These are phyloP conservation scores for Graphilbum fragrans DNA, from an alignment of 2,329 filamentous ascomycete species.

Conservation along the genomic window DNA sequence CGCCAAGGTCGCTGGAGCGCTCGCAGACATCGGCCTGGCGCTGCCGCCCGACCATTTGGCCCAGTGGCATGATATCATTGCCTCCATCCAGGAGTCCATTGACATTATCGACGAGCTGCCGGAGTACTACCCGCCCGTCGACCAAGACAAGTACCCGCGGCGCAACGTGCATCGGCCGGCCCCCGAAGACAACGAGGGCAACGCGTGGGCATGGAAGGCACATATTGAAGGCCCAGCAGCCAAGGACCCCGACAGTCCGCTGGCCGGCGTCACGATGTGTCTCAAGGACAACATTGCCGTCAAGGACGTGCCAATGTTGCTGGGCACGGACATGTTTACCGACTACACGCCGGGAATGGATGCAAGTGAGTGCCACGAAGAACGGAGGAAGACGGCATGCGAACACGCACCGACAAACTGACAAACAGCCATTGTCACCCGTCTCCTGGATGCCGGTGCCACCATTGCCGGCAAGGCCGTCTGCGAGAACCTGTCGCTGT, in stretches of 20 bases:
- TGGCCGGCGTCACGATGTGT: too few relatives aligned
- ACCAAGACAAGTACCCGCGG: constrained; percentile 1
- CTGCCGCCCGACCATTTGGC: not conserved
- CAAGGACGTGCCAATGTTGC: constrained; percentile 41
- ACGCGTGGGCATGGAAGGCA: constrained; percentile 21
- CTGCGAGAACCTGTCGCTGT: constrained; percentile 55
- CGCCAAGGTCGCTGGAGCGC: too few relatives aligned
- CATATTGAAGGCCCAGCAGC: too few relatives aligned
- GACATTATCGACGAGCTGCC: constrained; percentile 11
- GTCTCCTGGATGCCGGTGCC: constrained; percentile 46
- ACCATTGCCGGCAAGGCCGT: constrained; percentile 61
- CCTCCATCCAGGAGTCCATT: not conserved
- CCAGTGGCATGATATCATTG: not conserved
- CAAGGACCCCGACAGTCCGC: too few relatives aligned
- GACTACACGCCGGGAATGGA: constrained; percentile 45
- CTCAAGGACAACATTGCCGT: constrained; percentile 68
- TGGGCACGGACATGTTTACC: constrained; percentile 36
- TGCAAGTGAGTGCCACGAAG: too few relatives aligned
- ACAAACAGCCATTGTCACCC: constrained; percentile 15
- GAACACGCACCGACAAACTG: too few relatives aligned
- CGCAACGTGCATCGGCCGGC: constrained; percentile 13
- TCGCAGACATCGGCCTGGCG: too few relatives aligned
- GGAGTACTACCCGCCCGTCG: constrained; percentile 14
- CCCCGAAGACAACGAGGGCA: constrained; percentile 14
- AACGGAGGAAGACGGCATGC: too few relatives aligned